Evolutionary conservation across 176 grass and related monocot species (phyloP).

Genomic region (Hordeum marinum): DNA sequence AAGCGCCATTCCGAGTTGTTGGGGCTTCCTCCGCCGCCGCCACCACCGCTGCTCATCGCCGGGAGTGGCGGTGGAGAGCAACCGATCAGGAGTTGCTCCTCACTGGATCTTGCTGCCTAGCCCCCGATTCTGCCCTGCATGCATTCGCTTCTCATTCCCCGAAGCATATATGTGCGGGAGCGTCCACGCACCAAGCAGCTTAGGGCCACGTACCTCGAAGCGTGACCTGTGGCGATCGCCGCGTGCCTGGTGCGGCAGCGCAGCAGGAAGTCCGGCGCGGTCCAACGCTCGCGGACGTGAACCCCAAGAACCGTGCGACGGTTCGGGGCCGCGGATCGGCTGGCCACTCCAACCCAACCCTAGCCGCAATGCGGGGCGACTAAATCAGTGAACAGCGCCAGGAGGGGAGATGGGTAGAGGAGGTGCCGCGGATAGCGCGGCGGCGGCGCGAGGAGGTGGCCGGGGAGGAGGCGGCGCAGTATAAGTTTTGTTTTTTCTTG

Average conservation of each 20-base stretch:
- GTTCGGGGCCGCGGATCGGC: background rate
- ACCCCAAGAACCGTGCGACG: background rate
- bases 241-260: background rate
- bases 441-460: background rate
- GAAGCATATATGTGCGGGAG: background rate
- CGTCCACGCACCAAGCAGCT: background rate
- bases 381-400: background rate
- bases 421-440: background rate
- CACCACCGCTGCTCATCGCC: conserved; percentile 23
- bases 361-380: background rate
- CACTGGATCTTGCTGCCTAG: background rate
- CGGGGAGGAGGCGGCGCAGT: background rate
- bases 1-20: conserved; percentile 91
- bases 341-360: background rate
- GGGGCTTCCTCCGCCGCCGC: conserved; percentile 40
- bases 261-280: background rate
- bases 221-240: background rate
- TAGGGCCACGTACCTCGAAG: background rate
- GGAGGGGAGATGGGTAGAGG: background rate
- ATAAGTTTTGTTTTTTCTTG: no score
- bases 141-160: background rate
- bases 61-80: background rate
- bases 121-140: background rate
- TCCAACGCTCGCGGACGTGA: background rate
- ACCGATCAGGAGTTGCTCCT: background rate